These are phyloP conservation scores for Clavispora vitiphila DNA, from an alignment of 805 yeast species.

Conservation along the genomic window DNA sequence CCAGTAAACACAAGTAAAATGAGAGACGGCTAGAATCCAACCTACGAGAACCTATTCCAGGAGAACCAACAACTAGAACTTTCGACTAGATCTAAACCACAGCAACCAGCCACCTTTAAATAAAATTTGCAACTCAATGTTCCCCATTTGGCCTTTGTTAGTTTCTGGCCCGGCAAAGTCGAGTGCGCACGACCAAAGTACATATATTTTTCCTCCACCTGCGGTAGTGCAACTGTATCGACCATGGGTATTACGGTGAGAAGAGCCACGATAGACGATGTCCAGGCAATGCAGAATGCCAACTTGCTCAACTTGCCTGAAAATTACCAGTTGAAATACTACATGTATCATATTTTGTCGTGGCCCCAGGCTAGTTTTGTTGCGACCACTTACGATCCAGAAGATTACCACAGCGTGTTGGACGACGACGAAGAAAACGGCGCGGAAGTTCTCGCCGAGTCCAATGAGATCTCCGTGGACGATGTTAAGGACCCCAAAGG, in stretches of 20 bases:
- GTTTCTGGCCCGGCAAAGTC: too few relatives aligned
- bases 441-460: conserved; percentile 18
- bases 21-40: too few relatives aligned
- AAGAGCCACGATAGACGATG: conserved; percentile 78
- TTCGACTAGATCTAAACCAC: too few relatives aligned
- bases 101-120: too few relatives aligned
- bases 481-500: conserved; percentile 41
- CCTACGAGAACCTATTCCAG: too few relatives aligned
- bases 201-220: background rate
- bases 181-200: background rate
- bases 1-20: too few relatives aligned
- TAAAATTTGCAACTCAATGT: too few relatives aligned
- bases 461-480: conserved; percentile 15
- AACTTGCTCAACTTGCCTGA: conserved; percentile 90
- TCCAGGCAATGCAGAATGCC: conserved; percentile 95
- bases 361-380: conserved; percentile 99
- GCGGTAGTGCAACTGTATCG: background rate
- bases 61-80: too few relatives aligned
- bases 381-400: conserved; percentile 66
- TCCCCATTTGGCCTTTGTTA: too few relatives aligned
- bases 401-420: conserved; percentile 12
- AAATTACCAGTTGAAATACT: conserved; percentile 87
- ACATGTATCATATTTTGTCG: conserved; percentile 86
- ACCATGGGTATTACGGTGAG: conserved; percentile 81
- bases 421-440: conserved; percentile 21